A percentile compares a stretch with the other conserved stretches of the same genome.
Evolutionary conservation across 164 flowering plant species (phyloP).

Genomic region (Platanus orientalis): DNA sequence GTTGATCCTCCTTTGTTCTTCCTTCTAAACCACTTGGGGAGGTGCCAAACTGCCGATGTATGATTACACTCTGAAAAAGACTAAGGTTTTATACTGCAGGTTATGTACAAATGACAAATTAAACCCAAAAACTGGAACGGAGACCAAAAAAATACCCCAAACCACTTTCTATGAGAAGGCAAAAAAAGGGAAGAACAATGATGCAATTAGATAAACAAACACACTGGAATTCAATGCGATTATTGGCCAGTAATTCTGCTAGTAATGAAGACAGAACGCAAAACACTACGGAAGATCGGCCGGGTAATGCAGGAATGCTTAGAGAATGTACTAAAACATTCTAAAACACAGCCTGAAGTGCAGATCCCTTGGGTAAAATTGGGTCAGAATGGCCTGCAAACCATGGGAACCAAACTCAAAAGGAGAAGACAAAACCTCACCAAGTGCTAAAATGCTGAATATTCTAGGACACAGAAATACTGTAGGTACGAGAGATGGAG

Average conservation of each 20-base stretch:
- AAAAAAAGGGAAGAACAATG: slow-evolving; percentile 50
- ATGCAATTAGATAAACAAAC: slow-evolving; percentile 27
- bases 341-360: slow-evolving; percentile 33
- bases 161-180: slow-evolving; percentile 32
- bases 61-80: slow-evolving; percentile 46
- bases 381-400: slow-evolving; percentile 43
- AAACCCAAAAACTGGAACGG: slow-evolving; percentile 32
- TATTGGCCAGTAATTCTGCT: slow-evolving; percentile 17
- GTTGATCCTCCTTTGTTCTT: slow-evolving; percentile 35
- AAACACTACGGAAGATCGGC: slow-evolving; percentile 16
- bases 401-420: slow-evolving; percentile 19
- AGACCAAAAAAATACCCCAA: slow-evolving; percentile 25
- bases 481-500: slow-evolving; percentile 7
- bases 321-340: slow-evolving; percentile 40
- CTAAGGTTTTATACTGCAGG: slow-evolving; percentile 22
- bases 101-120: slow-evolving; percentile 51
- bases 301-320: slow-evolving; percentile 15
- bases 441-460: slow-evolving; percentile 10
- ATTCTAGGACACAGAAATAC: slow-evolving; percentile 6
- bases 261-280: too few species aligned
- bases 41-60: slow-evolving; percentile 30
- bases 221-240: slow-evolving; percentile 25
- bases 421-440: slow-evolving; percentile 13
- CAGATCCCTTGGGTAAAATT: slow-evolving; percentile 48
- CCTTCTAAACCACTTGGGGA: slow-evolving; percentile 30